phyloP scores from a whole-genome alignment of 106 monocot genomes.

The Xerophyta viscosa region DNA sequence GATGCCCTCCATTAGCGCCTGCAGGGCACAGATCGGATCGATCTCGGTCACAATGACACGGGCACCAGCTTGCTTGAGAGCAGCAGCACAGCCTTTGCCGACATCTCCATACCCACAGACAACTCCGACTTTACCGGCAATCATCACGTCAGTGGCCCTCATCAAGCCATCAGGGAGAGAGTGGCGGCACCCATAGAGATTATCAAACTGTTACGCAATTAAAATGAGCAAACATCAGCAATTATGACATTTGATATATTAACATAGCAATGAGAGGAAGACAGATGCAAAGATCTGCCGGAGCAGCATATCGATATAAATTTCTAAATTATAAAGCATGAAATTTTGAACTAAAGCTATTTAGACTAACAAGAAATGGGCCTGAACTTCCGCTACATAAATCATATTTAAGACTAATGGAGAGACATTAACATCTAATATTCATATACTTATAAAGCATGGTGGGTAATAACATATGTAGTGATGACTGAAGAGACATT shows the following conservation, averaged over 20 bases:
- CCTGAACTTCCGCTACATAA: too few relatives aligned
- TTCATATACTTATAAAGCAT: too few relatives aligned
- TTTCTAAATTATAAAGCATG: too few relatives aligned
- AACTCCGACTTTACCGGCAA: conserved; percentile 82
- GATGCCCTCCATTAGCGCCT: conserved; percentile 81
- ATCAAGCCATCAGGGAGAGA: conserved; percentile 81
- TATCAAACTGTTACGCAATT: conserved; percentile 51
- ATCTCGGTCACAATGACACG: conserved; percentile 82
- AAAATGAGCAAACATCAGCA: not conserved
- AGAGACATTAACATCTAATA: too few relatives aligned
- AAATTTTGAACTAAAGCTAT: too few relatives aligned
- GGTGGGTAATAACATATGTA: too few relatives aligned
- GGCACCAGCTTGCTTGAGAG: conserved; percentile 85
- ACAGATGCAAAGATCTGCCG: too few relatives aligned
- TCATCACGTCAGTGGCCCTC: conserved; percentile 91
- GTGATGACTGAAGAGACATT: too few relatives aligned
- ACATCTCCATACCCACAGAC: conserved; percentile 82
- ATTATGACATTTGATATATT: not conserved
- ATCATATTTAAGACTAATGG: too few relatives aligned
- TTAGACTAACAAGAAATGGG: too few relatives aligned
- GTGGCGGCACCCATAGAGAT: conserved; percentile 85
- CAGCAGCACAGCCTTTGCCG: conserved; percentile 79
- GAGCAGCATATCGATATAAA: too few relatives aligned
- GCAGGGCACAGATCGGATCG: conserved; percentile 89
- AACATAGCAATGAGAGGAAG: not conserved